Conservation (phyloP, 371 early-diverging fungal genomes). For the Mortierella sp. region DNA sequence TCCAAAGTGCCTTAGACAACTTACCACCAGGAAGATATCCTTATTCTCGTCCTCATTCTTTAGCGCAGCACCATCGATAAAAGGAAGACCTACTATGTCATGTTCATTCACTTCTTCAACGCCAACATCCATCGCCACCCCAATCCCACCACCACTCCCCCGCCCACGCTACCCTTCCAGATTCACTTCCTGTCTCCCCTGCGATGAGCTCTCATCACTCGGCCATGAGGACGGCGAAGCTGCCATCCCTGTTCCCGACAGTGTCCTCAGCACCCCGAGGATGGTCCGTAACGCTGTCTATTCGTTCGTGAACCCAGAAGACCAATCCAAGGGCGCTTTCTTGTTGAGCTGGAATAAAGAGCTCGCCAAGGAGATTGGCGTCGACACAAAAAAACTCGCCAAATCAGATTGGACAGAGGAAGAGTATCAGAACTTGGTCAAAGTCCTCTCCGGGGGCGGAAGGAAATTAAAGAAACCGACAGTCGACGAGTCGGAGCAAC, state of each 20-base stretch:
- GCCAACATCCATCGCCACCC: conserved; percentile 3
- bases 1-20: too few species aligned
- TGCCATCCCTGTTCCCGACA: conserved; percentile 25
- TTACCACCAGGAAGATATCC: too few species aligned
- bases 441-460: conserved; percentile 33
- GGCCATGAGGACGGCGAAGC: conserved; percentile 27
- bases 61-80: too few species aligned
- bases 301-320: conserved; percentile 70
- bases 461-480: not conserved
- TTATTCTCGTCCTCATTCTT: too few species aligned
- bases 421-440: conserved; percentile 33
- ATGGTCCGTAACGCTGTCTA: conserved; percentile 72
- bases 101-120: conserved; percentile 6
- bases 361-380: conserved; percentile 29
- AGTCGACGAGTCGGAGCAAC: not conserved
- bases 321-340: conserved; percentile 38
- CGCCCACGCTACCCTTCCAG: conserved; percentile 30
- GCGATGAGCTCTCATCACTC: conserved; percentile 35
- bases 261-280: conserved; percentile 54
- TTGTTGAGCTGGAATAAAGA: conserved; percentile 45
- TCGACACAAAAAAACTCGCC: conserved; percentile 16
- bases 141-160: conserved; percentile 29
- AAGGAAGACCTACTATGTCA: conserved; percentile 9
- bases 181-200: conserved; percentile 47
- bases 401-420: conserved; percentile 28